phyloP scores from a whole-genome alignment of 1,284 basidiomycete genomes.

The Melampsora americana region DNA sequence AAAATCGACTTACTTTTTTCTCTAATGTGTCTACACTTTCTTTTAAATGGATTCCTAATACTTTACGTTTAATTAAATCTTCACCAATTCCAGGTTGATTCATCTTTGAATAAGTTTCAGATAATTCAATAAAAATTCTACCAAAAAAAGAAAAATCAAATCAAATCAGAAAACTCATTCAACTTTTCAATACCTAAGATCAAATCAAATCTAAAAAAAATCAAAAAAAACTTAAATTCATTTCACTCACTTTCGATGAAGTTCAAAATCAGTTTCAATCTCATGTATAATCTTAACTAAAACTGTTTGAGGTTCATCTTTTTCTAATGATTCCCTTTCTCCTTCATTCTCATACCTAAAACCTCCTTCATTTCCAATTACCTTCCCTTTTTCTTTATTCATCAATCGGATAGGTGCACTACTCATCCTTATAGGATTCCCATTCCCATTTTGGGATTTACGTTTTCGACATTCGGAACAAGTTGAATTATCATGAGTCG shows the following conservation, averaged over 20 bases:
- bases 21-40: slow-evolving; percentile 43
- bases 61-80: slow-evolving; percentile 29
- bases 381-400: slow-evolving; percentile 21
- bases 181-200: no score
- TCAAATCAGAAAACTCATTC: no score
- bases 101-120: slow-evolving; percentile 30
- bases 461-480: slow-evolving; percentile 37
- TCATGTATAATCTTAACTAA: slow-evolving; percentile 31
- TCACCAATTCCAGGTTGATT: slow-evolving; percentile 13
- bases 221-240: neutral
- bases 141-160: no score
- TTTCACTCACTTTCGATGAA: slow-evolving; percentile 43
- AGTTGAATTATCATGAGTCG: slow-evolving; percentile 34
- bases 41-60: slow-evolving; percentile 31
- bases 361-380: slow-evolving; percentile 9
- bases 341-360: slow-evolving; percentile 33
- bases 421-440: neutral
- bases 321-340: neutral
- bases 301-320: slow-evolving; percentile 13
- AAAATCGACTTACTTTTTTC: slow-evolving; percentile 21
- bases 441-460: neutral
- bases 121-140: slow-evolving; percentile 40
- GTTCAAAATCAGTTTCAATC: slow-evolving; percentile 38
- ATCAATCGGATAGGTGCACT: neutral
- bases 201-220: neutral